Base-by-base conservation (phyloP, 768 basidiomycete genomes). In the Boletus bicolor region DNA sequence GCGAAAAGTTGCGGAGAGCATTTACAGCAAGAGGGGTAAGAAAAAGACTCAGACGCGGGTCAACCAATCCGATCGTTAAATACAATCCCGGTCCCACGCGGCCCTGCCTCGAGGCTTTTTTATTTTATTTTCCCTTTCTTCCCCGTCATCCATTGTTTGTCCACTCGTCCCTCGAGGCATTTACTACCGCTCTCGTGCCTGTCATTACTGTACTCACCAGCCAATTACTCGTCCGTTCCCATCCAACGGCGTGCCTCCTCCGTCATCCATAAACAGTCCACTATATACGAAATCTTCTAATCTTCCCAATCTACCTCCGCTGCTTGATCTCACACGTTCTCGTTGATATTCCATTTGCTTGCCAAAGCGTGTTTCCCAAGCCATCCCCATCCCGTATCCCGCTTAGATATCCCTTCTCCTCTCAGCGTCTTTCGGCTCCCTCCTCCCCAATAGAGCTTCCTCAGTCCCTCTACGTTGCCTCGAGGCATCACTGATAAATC, bases 401-500 rank as follows among this genome's bases (percentile, higher is more conserved):
- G 44, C 38, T 50, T 43, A 50, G 49, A 50, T 50, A 50, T 51
- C 10, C 10, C 26, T 36, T 34, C 30, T 38, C 48, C 17, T 28
- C 2, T n/a, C 6, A 49, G 36, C 26, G 2, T 48, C 34, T 2
- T 3, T 36, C 26, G 62, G 61, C 30, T 15, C 58, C 4, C 5
- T 49, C 43, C 21, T 68, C 61, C 68, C 51, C 35, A 47, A 70
- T 55, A 2, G 9, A 59, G 55, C 26, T 2, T 24, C 0, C 60
- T 65, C 56, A 11, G 49, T 17, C 30, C 34, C 7, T 19, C 21
- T 58, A 38, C 49, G 34, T 44, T 15, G 57, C 67, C 67, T 68
- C 62, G 59, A 70, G 69, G 67, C 61, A 68, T 68, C 66, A 49
- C 15, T 51, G 64, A 65, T 65, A 48, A 39, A 49, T n/a, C 49